A percentile compares a stretch with the other conserved stretches of the same genome.
phyloP scores from a whole-genome alignment of 768 basidiomycete species.

The Boletus speciosus region DNA sequence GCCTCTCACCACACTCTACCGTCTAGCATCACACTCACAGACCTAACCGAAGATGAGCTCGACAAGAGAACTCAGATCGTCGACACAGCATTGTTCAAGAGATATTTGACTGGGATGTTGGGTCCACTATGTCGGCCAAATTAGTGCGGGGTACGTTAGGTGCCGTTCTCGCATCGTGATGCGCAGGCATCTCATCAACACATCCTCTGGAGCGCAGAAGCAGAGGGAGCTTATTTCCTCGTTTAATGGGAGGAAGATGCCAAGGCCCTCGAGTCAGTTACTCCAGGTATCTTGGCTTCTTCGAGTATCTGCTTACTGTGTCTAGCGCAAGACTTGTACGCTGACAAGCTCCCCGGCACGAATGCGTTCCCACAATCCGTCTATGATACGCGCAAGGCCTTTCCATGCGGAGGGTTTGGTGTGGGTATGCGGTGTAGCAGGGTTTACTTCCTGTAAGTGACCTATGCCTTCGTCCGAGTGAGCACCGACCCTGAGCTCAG shows the following conservation, averaged over 20 bases:
- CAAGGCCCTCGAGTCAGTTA: slow-evolving; percentile 75
- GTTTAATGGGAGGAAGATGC: slow-evolving; percentile 88
- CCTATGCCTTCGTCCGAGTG: no score
- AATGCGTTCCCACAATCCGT: slow-evolving; percentile 40
- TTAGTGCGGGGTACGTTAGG: slow-evolving; percentile 70
- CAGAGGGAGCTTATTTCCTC: slow-evolving; percentile 85
- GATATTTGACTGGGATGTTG: slow-evolving; percentile 80
- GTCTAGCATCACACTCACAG: no score
- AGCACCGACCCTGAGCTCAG: no score
- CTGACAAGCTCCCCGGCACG: slow-evolving; percentile 53
- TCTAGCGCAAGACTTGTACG: slow-evolving; percentile 57
- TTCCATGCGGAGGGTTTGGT: not conserved
- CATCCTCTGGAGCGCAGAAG: slow-evolving; percentile 53
- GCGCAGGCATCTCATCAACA: not conserved
- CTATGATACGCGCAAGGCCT: slow-evolving; percentile 18
- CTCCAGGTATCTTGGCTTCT: slow-evolving; percentile 44
- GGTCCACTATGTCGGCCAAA: slow-evolving; percentile 89
- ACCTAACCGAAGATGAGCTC: no score
- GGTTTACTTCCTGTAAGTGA: no score
- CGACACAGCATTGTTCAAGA: slow-evolving; percentile 93
- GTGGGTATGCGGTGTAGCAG: no score
- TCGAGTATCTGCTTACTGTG: not conserved
- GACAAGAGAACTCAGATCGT: slow-evolving; percentile 59
- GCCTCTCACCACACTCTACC: no score
- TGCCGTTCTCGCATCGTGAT: no score